Evolutionary conservation across 495 filamentous ascomycete genomes (phyloP), one percentile per base, ranked within the genome.

Genomic region (Thozetella sp.): DNA sequence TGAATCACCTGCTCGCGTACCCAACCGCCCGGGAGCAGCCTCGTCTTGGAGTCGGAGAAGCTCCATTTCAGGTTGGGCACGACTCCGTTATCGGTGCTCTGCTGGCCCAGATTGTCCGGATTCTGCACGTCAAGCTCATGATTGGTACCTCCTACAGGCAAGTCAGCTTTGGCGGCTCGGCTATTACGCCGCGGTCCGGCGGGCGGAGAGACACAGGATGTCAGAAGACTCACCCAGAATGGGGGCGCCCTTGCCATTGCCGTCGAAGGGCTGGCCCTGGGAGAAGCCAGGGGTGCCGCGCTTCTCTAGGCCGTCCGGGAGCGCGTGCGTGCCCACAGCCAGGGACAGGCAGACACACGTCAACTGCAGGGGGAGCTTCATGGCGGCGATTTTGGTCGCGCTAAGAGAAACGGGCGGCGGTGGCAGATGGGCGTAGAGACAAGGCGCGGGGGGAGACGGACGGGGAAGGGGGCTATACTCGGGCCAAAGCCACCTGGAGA

Each of bases 31-130:
- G 73, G 78, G 54, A 87, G 76, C 43, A 87, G 69, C 24, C 78
- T 79, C 3, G 83, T 86, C 71, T 85, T 83, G 22, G 83, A 86
- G 67, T 87, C 81, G 0, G 81, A 84, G 67, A 89, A 88, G 56
- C 83, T 82, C 86, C 86, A 88, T 63, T 86, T 87, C 59, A 86
- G 74, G 60, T 88, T 88, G 2, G 80, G 60, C 0, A 87, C 84
- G 22, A 79, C 72, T 19, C 87, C 87, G 43, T 72, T 76, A 61
- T 89, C 87, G 3, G 87, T 89, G 45, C 69, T 72, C 57, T 84
- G 80, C 26, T 73, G 69, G 11, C 80, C 83, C 10, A 90, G 76
- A 57, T 86, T 84, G 57, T 87, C 83, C 0, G 84, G 85, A 59
- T 88, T 88, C 61, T 83, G 77, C 3, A 83, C 66, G 56, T 87